Evolutionary conservation across 345 rosid species (phyloP).

Genomic region (Euphorbia peplus): DNA sequence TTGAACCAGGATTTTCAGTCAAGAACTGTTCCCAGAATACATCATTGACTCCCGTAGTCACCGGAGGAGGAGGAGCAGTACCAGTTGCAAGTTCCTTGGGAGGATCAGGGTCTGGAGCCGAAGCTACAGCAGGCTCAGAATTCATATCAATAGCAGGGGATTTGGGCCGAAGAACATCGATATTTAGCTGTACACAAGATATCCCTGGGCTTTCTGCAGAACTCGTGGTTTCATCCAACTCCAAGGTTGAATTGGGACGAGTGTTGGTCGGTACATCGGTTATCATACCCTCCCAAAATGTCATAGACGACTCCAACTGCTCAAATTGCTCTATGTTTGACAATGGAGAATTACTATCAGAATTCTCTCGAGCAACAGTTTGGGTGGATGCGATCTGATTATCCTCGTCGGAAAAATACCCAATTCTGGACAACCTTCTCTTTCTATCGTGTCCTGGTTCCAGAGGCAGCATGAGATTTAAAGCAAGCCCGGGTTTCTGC

Average conservation of each 20-base stretch:
- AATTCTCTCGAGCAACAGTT: constrained; percentile 30
- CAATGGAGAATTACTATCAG: constrained; percentile 30
- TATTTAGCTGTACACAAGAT: constrained; percentile 50
- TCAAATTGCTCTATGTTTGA: constrained; percentile 52
- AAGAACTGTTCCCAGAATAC: constrained; percentile 94
- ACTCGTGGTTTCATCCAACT: constrained; percentile 69
- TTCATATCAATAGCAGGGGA: constrained; percentile 87
- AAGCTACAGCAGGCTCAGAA: constrained; percentile 46
- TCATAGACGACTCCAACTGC: constrained; percentile 62
- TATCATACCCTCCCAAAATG: constrained; percentile 64
- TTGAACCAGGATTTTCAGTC: constrained; percentile 90
- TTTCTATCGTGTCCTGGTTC: constrained; percentile 54
- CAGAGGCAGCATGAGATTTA: constrained; percentile 46
- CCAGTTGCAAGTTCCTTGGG: constrained; percentile 32
- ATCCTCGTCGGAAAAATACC: constrained; percentile 43
- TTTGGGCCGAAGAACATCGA: constrained; percentile 40
- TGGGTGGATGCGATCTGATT: constrained; percentile 35
- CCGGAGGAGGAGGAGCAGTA: constrained; percentile 29
- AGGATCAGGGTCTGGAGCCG: constrained; percentile 34
- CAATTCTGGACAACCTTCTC: constrained; percentile 62
- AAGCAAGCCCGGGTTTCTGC: constrained; percentile 64
- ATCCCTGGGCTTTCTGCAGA: constrained; percentile 61
- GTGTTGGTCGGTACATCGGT: constrained; percentile 33
- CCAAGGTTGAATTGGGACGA: constrained; percentile 37
- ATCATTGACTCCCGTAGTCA: constrained; percentile 72